Percentiles rank a stretch among this genome's conserved stretches.
Evolutionary conservation across 495 filamentous ascomycete species (phyloP).

Genomic region (Annulohypoxylon nitens): DNA sequence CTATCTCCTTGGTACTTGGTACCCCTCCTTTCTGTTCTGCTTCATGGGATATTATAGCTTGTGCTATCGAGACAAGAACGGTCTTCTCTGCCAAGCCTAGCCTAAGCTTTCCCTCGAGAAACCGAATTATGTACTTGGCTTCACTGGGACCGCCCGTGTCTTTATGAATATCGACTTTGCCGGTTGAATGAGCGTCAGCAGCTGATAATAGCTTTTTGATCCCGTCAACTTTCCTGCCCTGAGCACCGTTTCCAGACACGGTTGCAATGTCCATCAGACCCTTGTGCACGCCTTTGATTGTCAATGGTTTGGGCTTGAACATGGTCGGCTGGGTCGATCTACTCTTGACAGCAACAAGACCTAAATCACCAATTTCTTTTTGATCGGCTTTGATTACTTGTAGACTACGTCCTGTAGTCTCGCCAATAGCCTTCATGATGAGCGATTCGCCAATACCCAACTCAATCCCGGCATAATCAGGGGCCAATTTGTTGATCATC

Average conservation of each 20-base stretch:
- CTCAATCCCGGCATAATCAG: constrained; percentile 96
- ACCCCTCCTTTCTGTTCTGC: constrained; percentile 72
- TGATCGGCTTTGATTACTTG: constrained; percentile 92
- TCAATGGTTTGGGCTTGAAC: constrained; percentile 95
- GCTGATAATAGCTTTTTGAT: constrained; percentile 95
- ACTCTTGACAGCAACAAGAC: constrained; percentile 94
- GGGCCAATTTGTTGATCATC: constrained; percentile 98
- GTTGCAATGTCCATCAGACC: constrained; percentile 90
- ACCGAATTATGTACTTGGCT: constrained; percentile 92
- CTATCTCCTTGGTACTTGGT: constrained; percentile 78
- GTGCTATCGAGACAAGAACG: constrained; percentile 86
- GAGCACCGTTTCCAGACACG: constrained; percentile 85
- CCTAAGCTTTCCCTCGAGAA: constrained; percentile 92
- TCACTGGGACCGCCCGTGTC: constrained; percentile 95
- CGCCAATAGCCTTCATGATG: constrained; percentile 98
- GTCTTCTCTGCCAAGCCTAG: constrained; percentile 94
- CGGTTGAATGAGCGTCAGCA: constrained; percentile 77
- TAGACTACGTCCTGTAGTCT: constrained; percentile 89
- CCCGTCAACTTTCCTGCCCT: constrained; percentile 88
- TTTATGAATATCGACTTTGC: constrained; percentile 88
- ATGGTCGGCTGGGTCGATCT: constrained; percentile 94
- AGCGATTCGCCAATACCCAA: constrained; percentile 96
- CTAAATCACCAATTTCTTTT: constrained; percentile 94
- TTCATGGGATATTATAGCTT: constrained; percentile 88
- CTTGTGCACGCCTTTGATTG: constrained; percentile 86